Percentiles rank a stretch among this genome's conserved stretches.
Conservation (phyloP, 1,284 basidiomycete species). For the Irpex rosettiformis region DNA sequence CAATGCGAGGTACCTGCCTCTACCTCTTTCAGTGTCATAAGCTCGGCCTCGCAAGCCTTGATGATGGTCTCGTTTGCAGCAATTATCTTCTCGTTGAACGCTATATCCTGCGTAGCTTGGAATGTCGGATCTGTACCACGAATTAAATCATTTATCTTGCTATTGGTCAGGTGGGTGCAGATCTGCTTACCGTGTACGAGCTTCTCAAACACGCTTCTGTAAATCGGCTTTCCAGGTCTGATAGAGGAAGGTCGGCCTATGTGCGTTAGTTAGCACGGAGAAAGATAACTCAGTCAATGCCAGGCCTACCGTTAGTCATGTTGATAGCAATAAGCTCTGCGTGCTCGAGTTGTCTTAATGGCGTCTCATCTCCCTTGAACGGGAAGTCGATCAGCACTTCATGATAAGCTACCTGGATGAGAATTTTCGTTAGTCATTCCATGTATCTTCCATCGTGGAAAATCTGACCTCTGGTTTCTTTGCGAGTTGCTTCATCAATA, state of each 20-base stretch:
- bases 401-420: constrained; percentile 71
- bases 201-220: constrained; percentile 80
- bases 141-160: background rate
- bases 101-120: constrained; percentile 78
- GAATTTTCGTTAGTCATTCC: no score
- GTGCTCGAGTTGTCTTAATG: constrained; percentile 85
- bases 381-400: constrained; percentile 81
- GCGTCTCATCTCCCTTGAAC: constrained; percentile 88
- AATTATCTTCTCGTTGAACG: constrained; percentile 75
- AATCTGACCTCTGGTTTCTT: constrained; percentile 61
- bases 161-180: background rate
- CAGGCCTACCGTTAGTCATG: constrained; percentile 62
- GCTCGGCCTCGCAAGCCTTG: constrained; percentile 73
- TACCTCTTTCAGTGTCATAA: constrained; percentile 65
- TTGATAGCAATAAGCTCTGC: constrained; percentile 84
- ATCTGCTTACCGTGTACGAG: constrained; percentile 62
- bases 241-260: constrained; percentile 83
- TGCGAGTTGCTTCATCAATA: constrained; percentile 74
- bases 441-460: no score
- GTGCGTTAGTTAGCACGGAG: background rate
- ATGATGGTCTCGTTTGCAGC: constrained; percentile 64
- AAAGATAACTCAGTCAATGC: background rate
- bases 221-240: constrained; percentile 87
- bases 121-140: constrained; percentile 76
- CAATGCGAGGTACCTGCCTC: constrained; percentile 41